Percentiles rank a stretch among this genome's conserved stretches.
phyloP scores from a whole-genome alignment of 768 basidiomycete species.

The Rhodotorula diobovata region DNA sequence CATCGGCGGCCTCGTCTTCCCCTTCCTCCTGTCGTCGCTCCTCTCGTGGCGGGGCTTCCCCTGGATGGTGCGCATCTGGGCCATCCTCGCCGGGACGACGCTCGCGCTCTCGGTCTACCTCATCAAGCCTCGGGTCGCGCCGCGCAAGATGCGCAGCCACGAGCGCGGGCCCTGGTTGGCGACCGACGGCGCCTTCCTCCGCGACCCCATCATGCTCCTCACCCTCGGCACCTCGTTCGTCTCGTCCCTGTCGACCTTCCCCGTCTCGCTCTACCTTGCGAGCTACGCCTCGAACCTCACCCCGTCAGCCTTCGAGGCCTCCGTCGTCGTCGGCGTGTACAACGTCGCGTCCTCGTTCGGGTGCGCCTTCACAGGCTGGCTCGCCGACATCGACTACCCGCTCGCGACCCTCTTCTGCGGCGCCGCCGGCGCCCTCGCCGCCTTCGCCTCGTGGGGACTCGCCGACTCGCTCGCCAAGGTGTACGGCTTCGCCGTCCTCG shows the following conservation, averaged over 20 bases:
- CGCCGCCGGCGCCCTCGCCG: constrained; percentile 6
- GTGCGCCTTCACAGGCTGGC: constrained; percentile 11
- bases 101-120: constrained; percentile 8
- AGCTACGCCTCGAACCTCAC: constrained; percentile 25
- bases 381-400: constrained; percentile 3
- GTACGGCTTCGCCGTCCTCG: constrained; percentile 23
- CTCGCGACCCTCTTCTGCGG: constrained; percentile 6
- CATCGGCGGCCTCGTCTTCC: constrained; percentile 29
- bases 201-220: constrained; percentile 15
- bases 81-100: neutral
- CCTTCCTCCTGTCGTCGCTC: constrained; percentile 16
- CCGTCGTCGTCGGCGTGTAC: constrained; percentile 23
- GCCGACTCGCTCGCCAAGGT: neutral
- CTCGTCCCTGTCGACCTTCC: constrained; percentile 29
- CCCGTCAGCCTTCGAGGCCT: neutral
- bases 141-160: neutral
- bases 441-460: constrained; percentile 5
- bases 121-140: constrained; percentile 23
- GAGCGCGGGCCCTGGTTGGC: constrained; percentile 13
- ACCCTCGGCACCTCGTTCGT: constrained; percentile 28
- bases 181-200: constrained; percentile 8
- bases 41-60: constrained; percentile 25
- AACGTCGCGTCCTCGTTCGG: constrained; percentile 22
- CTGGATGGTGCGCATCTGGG: constrained; percentile 33
- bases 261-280: constrained; percentile 32